A percentile compares a stretch with the other conserved stretches of the same genome.
Conservation (phyloP, 2,329 filamentous ascomycete species). For the Coniochaeta sp. region DNA sequence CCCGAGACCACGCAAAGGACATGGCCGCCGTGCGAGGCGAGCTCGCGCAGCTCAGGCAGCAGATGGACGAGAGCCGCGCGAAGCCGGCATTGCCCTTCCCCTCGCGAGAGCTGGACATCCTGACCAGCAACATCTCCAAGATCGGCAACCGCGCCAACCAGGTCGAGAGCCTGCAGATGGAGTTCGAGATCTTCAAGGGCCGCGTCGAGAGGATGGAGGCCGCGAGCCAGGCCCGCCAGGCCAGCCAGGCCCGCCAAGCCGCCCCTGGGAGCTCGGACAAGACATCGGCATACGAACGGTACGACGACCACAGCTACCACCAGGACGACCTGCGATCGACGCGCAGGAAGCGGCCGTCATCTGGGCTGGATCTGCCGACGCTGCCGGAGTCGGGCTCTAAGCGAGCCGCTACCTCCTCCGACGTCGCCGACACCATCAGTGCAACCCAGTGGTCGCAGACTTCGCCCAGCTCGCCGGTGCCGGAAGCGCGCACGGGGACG, state of each 20-base stretch:
- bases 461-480: not conserved
- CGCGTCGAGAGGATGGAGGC: constrained; percentile 26
- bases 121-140: constrained; percentile 29
- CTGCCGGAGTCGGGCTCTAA: not conserved
- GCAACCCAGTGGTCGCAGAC: constrained; percentile 5
- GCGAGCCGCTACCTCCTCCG: not conserved
- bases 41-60: constrained; percentile 21
- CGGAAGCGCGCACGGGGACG: not conserved
- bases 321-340: not conserved
- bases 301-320: constrained; percentile 1
- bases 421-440: not conserved
- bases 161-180: constrained; percentile 33
- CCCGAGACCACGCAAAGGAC: constrained; percentile 22
- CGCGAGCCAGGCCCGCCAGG: constrained; percentile 1
- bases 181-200: constrained; percentile 30
- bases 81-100: constrained; percentile 11
- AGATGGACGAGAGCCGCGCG: constrained; percentile 10
- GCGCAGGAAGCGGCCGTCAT: not conserved
- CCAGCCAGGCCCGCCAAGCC: not conserved
- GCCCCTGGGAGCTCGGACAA: not conserved
- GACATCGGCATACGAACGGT: not conserved
- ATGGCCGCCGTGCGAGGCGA: constrained; percentile 23
- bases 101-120: constrained; percentile 29
- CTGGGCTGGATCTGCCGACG: not conserved
- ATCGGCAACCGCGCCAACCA: constrained; percentile 29